These are phyloP conservation scores for Coniella lustricola DNA, from an alignment of 2,329 filamentous ascomycete genomes.

Conservation along the genomic window DNA sequence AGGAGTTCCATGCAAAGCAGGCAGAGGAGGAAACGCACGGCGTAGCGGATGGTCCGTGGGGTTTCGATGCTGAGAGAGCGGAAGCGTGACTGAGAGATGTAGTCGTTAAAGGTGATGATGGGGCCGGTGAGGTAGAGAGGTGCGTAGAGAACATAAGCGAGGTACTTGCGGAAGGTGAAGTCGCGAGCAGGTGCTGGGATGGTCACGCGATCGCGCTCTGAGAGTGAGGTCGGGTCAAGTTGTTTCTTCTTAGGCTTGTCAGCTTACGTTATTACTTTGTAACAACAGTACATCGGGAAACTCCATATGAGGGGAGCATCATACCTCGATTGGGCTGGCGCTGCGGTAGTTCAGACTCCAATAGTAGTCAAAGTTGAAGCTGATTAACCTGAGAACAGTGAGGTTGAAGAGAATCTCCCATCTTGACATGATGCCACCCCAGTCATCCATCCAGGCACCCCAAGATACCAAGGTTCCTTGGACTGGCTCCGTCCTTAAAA, in stretches of 20 bases:
- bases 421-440: conserved; percentile 74
- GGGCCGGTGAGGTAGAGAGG: conserved; percentile 89
- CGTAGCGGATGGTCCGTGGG: conserved; percentile 71
- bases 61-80: conserved; percentile 62
- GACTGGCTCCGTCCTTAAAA: conserved; percentile 24
- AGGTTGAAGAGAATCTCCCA: conserved; percentile 99
- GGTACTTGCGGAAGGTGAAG: conserved; percentile 77
- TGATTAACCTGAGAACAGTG: conserved; percentile 84
- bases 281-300: neutral
- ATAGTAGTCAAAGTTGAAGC: conserved; percentile 95
- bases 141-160: conserved; percentile 85
- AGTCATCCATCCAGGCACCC: conserved; percentile 68
- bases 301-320: conserved; percentile 21
- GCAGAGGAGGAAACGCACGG: conserved; percentile 69
- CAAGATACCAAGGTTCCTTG: conserved; percentile 43
- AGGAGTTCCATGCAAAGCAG: conserved; percentile 87
- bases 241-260: conserved; percentile 90
- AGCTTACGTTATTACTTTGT: conserved; percentile 34
- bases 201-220: conserved; percentile 78
- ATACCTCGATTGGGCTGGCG: conserved; percentile 73
- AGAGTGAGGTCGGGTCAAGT: conserved; percentile 77
- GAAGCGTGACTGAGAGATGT: conserved; percentile 78
- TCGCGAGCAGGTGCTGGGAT: conserved; percentile 65
- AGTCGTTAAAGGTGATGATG: conserved; percentile 97
- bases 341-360: conserved; percentile 68